These are phyloP conservation scores for Clonostachys byssicola DNA, from an alignment of 2,329 filamentous ascomycete genomes.

Conservation along the genomic window DNA sequence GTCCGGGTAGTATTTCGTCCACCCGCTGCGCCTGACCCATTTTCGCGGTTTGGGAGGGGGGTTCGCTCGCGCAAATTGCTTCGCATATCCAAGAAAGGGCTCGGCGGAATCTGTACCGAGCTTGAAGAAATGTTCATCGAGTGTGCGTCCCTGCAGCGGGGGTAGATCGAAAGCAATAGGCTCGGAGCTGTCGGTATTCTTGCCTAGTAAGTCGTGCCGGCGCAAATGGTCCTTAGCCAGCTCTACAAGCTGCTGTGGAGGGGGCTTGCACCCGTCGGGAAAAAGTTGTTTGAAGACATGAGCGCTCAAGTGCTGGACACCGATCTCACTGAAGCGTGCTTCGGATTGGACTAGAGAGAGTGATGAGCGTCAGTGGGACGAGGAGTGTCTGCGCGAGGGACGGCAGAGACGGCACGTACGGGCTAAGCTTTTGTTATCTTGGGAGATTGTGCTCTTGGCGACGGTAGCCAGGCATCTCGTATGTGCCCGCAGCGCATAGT, in stretches of 20 bases:
- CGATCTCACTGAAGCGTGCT: slow-evolving; percentile 85
- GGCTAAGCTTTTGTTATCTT: slow-evolving; percentile 23
- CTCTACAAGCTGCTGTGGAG: slow-evolving; percentile 69
- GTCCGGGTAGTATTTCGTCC: slow-evolving; percentile 86
- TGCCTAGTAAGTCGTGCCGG: slow-evolving; percentile 83
- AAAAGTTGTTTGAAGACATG: slow-evolving; percentile 85
- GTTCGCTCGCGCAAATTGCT: slow-evolving; percentile 63
- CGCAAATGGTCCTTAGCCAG: slow-evolving; percentile 78
- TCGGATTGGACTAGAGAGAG: slow-evolving; percentile 37
- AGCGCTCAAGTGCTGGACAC: slow-evolving; percentile 86
- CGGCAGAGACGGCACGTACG: slow-evolving; percentile 22
- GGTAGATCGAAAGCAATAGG: slow-evolving; percentile 88
- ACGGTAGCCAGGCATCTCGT: slow-evolving; percentile 39
- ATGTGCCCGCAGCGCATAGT: slow-evolving; percentile 24
- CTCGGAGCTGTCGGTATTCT: slow-evolving; percentile 72
- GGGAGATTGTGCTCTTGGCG: slow-evolving; percentile 11
- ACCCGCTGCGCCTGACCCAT: slow-evolving; percentile 80
- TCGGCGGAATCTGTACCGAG: slow-evolving; percentile 84
- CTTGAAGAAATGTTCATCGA: slow-evolving; percentile 93
- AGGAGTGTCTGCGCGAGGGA: neutral
- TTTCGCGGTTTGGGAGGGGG: slow-evolving; percentile 56
- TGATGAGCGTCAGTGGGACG: slow-evolving; percentile 3
- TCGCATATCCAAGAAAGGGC: slow-evolving; percentile 73
- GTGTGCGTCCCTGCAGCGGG: slow-evolving; percentile 67
- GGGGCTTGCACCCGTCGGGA: slow-evolving; percentile 45